Base-by-base conservation (phyloP, 768 basidiomycete species). In the button mushroom (Agaricus bisporus) region DNA sequence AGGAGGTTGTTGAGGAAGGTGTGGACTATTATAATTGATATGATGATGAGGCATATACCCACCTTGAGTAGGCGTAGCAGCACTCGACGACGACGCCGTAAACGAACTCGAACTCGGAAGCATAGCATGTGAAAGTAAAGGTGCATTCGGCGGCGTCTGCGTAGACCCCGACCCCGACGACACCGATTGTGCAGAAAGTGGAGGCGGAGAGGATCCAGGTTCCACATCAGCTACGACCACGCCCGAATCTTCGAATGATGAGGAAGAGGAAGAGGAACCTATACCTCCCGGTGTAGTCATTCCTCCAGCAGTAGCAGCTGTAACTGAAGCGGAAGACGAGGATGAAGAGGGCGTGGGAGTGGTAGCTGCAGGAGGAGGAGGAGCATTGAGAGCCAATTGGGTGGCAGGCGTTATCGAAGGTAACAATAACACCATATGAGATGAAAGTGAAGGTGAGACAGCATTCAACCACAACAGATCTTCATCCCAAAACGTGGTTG, bases 391-490 rank as follows among this genome's bases (percentile, higher is more conserved):
- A n/a, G 35, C 37, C 25, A 36, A 35, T 26, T 41, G 53, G 17
- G 45, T 26, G 18, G 52, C 22, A 11, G 52, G 52, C 18, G 53
- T 12, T 17, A 39, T 37, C 15, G 53, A 48, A 8, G 53, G 53
- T 10, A 54, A 17, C 17, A 48, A 28, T 2, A 54, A 28, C 4
- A 54, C 46, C 53, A 54, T 54, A n/a, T 54, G 53, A 25, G 53
- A 46, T 6, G 47, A 41, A 15, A 48, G 22, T 20, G 53, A 47
- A 25, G 53, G 53, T 6, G 47, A 41, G 15, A 48, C 22, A 20
- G 53, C 49, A 20, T 39, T 56, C 35, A 48, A 25, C 53, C 53
- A 54, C 4, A 42, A 11, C 17, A 48, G 20, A n/a, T 47, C 52
- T 14, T 54, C 53, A 20, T 48, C 45, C 20, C 20, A 18, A 25